Percentiles rank a stretch among this genome's conserved stretches.
Evolutionary conservation across 176 grass and related monocot genomes (phyloP).

Genomic region (Rhipidocladum racemiflorum): DNA sequence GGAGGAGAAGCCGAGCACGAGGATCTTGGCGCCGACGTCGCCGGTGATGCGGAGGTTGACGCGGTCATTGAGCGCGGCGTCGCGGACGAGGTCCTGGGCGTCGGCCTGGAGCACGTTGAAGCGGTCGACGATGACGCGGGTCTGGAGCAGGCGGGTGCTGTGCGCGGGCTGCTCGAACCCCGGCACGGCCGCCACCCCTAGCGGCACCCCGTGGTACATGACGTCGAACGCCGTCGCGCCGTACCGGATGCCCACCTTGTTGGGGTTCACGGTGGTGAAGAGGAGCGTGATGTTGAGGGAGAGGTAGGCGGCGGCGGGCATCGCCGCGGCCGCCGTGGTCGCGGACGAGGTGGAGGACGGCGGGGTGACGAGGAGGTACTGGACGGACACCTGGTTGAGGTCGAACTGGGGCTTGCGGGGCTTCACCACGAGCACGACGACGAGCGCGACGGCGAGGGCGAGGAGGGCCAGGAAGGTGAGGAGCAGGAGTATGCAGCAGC

Average conservation of each 20-base stretch:
- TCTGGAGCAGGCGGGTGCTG: conserved; percentile 72
- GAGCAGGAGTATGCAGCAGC: conserved; percentile 97
- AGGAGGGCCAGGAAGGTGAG: conserved; percentile 84
- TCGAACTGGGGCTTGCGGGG: conserved; percentile 96
- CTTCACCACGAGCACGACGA: conserved; percentile 89
- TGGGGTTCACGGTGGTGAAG: conserved; percentile 87
- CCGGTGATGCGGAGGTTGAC: conserved; percentile 93
- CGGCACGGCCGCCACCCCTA: conserved; percentile 75
- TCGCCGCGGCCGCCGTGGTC: background rate
- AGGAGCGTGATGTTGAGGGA: conserved; percentile 97
- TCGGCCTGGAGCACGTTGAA: conserved; percentile 95
- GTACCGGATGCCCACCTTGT: conserved; percentile 94
- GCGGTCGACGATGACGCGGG: conserved; percentile 82
- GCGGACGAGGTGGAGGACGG: conserved; percentile 36
- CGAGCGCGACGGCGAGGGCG: conserved; percentile 75
- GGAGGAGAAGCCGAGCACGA: conserved; percentile 81
- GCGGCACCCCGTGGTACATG: conserved; percentile 93
- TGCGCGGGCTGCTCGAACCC: conserved; percentile 96
- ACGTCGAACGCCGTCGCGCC: conserved; percentile 69
- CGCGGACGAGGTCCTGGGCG: conserved; percentile 80
- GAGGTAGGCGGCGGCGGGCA: conserved; percentile 66
- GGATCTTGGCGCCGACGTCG: conserved; percentile 85
- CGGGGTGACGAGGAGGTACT: conserved; percentile 83
- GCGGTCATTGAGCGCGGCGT: conserved; percentile 77
- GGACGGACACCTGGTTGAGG: conserved; percentile 93